Base-by-base conservation (phyloP, 2,329 filamentous ascomycete genomes). In the Aspergillus pseudotamarii region DNA sequence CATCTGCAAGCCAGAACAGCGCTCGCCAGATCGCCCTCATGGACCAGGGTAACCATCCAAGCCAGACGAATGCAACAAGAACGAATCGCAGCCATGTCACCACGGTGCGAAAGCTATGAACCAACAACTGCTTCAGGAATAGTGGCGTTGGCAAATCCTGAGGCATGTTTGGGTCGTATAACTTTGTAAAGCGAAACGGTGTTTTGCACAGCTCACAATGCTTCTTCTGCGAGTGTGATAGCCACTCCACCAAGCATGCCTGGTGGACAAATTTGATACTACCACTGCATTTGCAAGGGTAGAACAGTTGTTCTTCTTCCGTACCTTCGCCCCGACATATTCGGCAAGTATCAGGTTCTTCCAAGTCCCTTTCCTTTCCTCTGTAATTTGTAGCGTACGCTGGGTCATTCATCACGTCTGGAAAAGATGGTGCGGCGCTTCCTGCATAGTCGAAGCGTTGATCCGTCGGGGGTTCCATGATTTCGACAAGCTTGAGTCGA, bases 161-260 rank as follows among this genome's bases (percentile, higher is more conserved):
- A 1, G 95, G 96, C 95, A 99, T 99, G 74, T 94, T 87, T 4
- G 93, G 93, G 65, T 94, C 89, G 81, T 99, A 99, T 45, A 99
- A 87, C 80, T 99, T 99, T 59, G 95, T 99, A 82, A 99, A 99
- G 64, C 93, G 91, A 75, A 98, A 99, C 0, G 94, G 90, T 2
- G 95, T 99, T 82, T 99, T 99, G 88, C 95, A 99, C 41, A 99
- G 89, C 82, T 99, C 95, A 84, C 96, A 99, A 83, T 99, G 92
- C 79, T 98, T 98, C 86, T 99, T 99, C 77, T 99, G 94, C 1
- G 95, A 98, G 79, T 99, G 96, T 57, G 93, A 94, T 26, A 99
- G 85, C 95, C 95, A 99, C 80, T 98, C 94, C 91, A 99, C 97
- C 79, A 99, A 82, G 77, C 95, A 99, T 76, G 96, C 92, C 79